phyloP scores from a whole-genome alignment of 73 alveolate species.

The Tetrahymena borealis region DNA sequence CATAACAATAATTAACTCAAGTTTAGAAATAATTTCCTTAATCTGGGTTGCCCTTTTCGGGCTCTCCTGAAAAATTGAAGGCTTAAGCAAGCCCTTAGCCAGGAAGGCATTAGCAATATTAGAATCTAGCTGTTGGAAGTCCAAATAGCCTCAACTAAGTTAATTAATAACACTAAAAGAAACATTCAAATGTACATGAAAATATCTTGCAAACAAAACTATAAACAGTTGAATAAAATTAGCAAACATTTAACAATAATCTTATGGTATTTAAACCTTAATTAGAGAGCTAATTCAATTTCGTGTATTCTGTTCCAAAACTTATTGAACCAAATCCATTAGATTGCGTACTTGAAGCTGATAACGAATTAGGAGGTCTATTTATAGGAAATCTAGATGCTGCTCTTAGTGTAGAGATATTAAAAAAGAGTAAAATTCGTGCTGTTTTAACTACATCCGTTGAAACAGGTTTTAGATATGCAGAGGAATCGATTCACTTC shows the following conservation, averaged over 20 bases:
- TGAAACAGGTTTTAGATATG: conserved; percentile 26
- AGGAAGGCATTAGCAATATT: background rate
- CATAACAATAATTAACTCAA: background rate
- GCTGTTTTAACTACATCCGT: conserved; percentile 47
- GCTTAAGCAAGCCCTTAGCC: background rate
- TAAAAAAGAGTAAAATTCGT: conserved; percentile 26
- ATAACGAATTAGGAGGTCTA: conserved; percentile 28
- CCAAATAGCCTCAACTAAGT: background rate
- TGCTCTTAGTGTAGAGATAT: conserved; percentile 18
- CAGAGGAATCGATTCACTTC: conserved; percentile 46
- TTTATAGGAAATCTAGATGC: conserved; percentile 36
- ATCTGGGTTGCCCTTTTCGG: background rate
- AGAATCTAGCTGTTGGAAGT: background rate
- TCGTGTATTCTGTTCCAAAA: conserved; percentile 33
- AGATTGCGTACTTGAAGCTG: conserved; percentile 35
- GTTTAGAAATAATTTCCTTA: background rate
- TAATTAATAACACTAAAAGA: background rate
- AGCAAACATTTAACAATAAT: background rate
- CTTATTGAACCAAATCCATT: conserved; percentile 42
- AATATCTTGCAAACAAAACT: background rate
- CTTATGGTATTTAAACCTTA: background rate
- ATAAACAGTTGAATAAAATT: background rate
- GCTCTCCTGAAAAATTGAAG: background rate
- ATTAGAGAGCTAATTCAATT: background rate
- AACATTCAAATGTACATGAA: background rate